Evolutionary conservation across 805 yeast species (phyloP), one percentile per base, ranked within the genome.

Genomic region (Schwanniomyces sp.): DNA sequence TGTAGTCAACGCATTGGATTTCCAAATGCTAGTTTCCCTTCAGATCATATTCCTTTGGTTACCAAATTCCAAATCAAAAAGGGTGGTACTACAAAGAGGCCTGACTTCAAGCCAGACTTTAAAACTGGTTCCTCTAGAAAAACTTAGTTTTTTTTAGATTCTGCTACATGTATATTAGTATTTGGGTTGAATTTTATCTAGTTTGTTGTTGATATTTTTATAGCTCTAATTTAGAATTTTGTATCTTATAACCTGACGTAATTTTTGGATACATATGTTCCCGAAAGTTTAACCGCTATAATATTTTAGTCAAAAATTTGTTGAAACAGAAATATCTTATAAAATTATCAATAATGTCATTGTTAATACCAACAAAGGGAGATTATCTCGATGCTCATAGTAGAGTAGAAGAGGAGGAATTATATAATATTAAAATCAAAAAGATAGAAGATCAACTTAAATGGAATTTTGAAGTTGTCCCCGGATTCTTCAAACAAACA

Each of bases 11-110:
- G 83, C 51, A 86, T 94, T 63, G 99, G 98, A 7, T 84, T 94
- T 67, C 99, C 99, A 17, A 89, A 89, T 62, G 89, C 91, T 18
- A 88, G 91, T 64, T 87, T 86, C 72, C 97, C 98, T 21, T 88
- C 96, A 42, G 98, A 92, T 67, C 98, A 92, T 69, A 80, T 92
- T 58, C 91, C 97, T n/a, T 72, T 92, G 52, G 79, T 90, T 47
- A 77, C 91, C 16, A 83, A 85, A 63, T 85, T 92, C 59, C 88
- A 84, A 58, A 81, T 91, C 61, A 81, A 80, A 59, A 83, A 80
- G 57, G 57, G 64, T 41, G 62, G 61, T 16, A 57, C 59, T 12
- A 55, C 53, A 5, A 52, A 51, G 40, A 67, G 64, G 52, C 67
- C 73, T 11, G 78, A 74, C 52, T 71, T 74, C 56, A 74, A 70